Conservation (phyloP, 2,329 filamentous ascomycete species). For the Zymoseptoria ardabiliae region DNA sequence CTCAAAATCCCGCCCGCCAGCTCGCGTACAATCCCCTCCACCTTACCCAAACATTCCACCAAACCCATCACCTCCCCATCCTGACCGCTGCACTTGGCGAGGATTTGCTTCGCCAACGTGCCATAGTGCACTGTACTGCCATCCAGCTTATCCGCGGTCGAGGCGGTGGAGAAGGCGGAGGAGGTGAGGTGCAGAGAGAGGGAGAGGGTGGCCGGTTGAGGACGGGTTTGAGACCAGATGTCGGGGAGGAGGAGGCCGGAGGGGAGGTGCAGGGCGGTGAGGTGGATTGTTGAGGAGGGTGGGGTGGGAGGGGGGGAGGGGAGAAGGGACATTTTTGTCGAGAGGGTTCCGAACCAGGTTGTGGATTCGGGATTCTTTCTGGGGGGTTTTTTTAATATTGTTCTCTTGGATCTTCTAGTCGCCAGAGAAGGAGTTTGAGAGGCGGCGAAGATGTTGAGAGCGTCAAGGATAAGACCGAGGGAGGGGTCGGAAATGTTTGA, state of each 20-base stretch:
- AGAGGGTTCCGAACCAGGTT: no score
- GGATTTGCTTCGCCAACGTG: constrained; percentile 57
- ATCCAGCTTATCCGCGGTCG: constrained; percentile 53
- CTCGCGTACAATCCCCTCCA: constrained; percentile 14
- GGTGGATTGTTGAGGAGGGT: constrained; percentile 38
- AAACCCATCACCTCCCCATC: constrained; percentile 16
- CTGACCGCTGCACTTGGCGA: constrained; percentile 6
- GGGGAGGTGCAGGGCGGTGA: constrained; percentile 54
- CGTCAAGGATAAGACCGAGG: not conserved
- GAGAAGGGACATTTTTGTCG: not conserved
- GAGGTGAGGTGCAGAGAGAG: constrained; percentile 50
- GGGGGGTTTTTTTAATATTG: not conserved
- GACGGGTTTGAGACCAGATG: constrained; percentile 59
- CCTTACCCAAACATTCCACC: not conserved
- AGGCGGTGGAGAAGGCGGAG: constrained; percentile 50
- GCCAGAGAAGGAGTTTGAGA: no score
- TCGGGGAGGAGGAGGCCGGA: constrained; percentile 52
- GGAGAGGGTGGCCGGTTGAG: constrained; percentile 57
- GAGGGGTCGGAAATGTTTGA: not conserved
- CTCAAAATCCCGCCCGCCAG: constrained; percentile 19
- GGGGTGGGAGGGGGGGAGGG: not conserved
- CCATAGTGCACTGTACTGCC: constrained; percentile 72
- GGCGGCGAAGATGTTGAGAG: not conserved
- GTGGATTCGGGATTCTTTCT: not conserved
- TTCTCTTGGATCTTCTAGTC: not conserved